phyloP scores from a whole-genome alignment of 352 stramenopile species.

The Globisporangium solare region DNA sequence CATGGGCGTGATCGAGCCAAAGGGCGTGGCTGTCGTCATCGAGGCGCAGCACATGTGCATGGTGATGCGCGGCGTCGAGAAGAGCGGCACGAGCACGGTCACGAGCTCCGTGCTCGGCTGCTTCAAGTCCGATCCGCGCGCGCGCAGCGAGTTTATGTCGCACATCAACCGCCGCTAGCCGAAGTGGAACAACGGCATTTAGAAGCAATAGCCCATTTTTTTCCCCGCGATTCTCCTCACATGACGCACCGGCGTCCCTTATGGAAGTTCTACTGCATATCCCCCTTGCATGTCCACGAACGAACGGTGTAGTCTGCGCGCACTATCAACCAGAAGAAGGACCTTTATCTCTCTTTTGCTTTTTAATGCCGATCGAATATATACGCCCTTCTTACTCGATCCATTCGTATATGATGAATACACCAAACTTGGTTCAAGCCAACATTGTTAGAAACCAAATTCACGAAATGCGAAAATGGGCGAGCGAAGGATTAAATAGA shows the following conservation, averaged over 20 bases:
- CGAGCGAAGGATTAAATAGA: too few relatives aligned
- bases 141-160: slow-evolving; percentile 85
- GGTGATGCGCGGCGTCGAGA: slow-evolving; percentile 99
- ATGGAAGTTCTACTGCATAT: neutral
- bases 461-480: too few relatives aligned
- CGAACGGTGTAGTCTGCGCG: slow-evolving; percentile 35
- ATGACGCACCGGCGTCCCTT: neutral
- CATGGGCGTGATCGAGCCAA: slow-evolving; percentile 94
- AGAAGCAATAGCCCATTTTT: too few relatives aligned
- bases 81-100: slow-evolving; percentile 94
- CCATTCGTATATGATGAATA: neutral
- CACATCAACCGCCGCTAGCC: slow-evolving; percentile 78
- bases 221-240: too few relatives aligned
- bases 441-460: too few relatives aligned
- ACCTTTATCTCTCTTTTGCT: slow-evolving; percentile 23
- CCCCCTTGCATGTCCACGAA: slow-evolving; percentile 9
- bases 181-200: neutral
- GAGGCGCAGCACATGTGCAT: slow-evolving; percentile 99
- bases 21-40: slow-evolving; percentile 98
- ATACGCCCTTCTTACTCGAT: slow-evolving; percentile 34
- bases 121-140: slow-evolving; percentile 94
- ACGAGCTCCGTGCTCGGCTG: slow-evolving; percentile 96
- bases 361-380: slow-evolving; percentile 31
- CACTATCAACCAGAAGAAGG: slow-evolving; percentile 30
- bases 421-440: too few relatives aligned